Evolutionary conservation across 352 stramenopile species (phyloP).

Genomic region (Pythium angustatum): DNA sequence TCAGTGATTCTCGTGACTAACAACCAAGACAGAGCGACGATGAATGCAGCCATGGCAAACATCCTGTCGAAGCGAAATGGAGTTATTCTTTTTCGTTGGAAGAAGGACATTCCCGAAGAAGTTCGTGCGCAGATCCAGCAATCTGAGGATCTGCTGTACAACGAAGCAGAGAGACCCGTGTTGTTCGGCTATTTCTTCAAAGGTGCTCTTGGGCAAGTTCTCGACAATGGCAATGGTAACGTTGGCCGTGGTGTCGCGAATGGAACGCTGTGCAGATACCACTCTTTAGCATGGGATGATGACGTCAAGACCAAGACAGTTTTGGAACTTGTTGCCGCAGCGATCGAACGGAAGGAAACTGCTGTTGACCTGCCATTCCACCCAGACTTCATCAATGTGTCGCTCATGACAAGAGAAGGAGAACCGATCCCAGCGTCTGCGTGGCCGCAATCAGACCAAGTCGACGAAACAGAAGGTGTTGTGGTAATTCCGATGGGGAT

Average conservation of each 20-base stretch:
- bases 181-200: constrained; percentile 27
- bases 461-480: too few species aligned
- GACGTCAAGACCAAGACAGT: not conserved
- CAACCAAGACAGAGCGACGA: not conserved
- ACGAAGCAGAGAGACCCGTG: constrained; percentile 10
- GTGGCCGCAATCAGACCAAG: too few species aligned
- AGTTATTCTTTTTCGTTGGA: constrained; percentile 6
- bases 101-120: not conserved
- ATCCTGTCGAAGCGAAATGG: not conserved
- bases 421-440: too few species aligned
- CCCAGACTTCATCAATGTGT: constrained; percentile 11
- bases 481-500: too few species aligned
- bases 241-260: constrained; percentile 8
- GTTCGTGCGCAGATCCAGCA: not conserved
- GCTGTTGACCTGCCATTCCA: constrained; percentile 10
- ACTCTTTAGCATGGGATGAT: constrained; percentile 22
- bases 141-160: constrained; percentile 2
- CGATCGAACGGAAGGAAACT: too few species aligned
- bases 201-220: constrained; percentile 12
- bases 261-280: constrained; percentile 8
- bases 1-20: constrained; percentile 1
- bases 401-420: too few species aligned
- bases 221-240: constrained; percentile 23
- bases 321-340: not conserved
- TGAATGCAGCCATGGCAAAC: not conserved